Base-by-base conservation (phyloP, 768 basidiomycete species). In the Lentinus tigrinus region DNA sequence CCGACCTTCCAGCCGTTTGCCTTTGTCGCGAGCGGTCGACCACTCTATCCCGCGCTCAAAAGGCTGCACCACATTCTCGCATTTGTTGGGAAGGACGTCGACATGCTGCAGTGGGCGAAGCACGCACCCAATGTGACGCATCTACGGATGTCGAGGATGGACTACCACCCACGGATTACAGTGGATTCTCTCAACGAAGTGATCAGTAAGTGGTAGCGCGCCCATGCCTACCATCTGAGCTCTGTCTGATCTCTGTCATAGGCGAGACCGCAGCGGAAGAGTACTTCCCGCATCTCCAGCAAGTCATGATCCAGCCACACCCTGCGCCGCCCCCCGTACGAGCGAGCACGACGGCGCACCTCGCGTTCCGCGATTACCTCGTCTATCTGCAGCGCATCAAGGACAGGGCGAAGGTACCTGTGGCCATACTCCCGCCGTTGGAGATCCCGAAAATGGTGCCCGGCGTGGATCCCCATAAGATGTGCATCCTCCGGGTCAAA, bases 61-160 rank as follows among this genome's bases (percentile, higher is more conserved):
- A 38, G 60, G 26, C 55, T 61, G n/a, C 60, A 61, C 39, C 60
- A 49, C 19, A 49, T 61, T 36, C 48, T 57, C 14, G 56, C 55
- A 8, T 56, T 52, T 1, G 50, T 53, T 5, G 36, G 39, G 28
- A 48, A 54, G 24, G 55, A 50, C n/a, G 55, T 57, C 9, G 44
- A 61, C 55, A 53, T 61, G 26, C 1, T 50, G 16, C 27, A 54
- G 4, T 61, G 60, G 60, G 52, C 51, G n/a, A 16, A n/a, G 3
- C 56, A 57, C 23, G 60, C 60, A 9, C 55, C 60, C 19, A 28
- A 24, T 31, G 36, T 61, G 27, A 57, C 60, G 13, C 60, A 61
- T 19, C n/a, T 61, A 40, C 55, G 55, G 3, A 51, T 61, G 14
- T 61, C 60, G 31, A 27, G 56, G 9, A 47, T 61, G 23, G 54